A percentile compares a stretch with the other conserved stretches of the same genome.
These are phyloP conservation scores for Eucommia ulmoides DNA, from an alignment of 257 asterid species.

Conservation along the genomic window DNA sequence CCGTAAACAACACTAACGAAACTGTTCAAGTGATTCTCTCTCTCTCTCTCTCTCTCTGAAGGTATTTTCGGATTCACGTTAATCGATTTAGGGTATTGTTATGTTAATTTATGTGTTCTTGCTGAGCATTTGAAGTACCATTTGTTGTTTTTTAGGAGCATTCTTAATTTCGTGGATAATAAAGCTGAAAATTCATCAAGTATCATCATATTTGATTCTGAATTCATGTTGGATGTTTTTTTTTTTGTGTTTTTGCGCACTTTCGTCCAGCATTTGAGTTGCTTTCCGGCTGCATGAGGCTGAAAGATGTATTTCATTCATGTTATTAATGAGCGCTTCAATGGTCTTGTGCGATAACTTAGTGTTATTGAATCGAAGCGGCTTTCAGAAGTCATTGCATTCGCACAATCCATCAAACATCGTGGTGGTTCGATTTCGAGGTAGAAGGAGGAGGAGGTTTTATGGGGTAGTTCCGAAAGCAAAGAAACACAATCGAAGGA, in stretches of 20 bases:
- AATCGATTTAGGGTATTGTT: no score
- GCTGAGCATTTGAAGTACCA: no score
- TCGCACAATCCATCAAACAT: constrained; percentile 15
- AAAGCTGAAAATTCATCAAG: no score
- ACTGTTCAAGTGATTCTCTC: no score
- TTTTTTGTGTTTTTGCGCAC: not conserved
- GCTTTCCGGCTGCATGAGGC: constrained; percentile 31
- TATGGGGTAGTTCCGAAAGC: constrained; percentile 53
- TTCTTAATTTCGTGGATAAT: no score
- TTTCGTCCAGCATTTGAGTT: not conserved
- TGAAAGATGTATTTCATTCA: constrained; percentile 53
- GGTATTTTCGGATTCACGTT: no score
- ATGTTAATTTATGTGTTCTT: no score
- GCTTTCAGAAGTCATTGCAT: constrained; percentile 16
- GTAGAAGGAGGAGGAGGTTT: constrained; percentile 39
- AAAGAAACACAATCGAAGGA: constrained; percentile 41
- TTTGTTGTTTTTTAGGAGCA: no score
- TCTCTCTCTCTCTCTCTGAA: no score
- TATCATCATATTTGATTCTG: no score
- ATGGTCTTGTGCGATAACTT: constrained; percentile 49
- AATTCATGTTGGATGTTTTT: no score
- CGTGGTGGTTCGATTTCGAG: constrained; percentile 20
- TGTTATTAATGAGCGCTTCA: constrained; percentile 89
- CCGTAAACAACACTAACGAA: no score
- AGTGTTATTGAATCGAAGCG: constrained; percentile 22